phyloP scores from a whole-genome alignment of 2,329 filamentous ascomycete genomes.

The Colletotrichum musae region DNA sequence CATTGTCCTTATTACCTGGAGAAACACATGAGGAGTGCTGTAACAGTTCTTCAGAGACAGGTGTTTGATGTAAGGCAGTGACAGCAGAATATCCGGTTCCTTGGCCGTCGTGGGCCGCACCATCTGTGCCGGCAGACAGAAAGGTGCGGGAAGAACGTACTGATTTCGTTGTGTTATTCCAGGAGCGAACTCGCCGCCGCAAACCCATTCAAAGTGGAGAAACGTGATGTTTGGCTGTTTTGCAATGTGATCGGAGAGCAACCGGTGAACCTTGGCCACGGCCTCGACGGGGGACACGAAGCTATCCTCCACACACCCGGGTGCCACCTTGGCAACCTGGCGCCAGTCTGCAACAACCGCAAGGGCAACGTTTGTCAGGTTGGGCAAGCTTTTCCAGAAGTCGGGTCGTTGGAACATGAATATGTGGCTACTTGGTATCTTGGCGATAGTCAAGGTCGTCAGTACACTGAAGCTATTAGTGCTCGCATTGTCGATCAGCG shows the following conservation, averaged over 20 bases:
- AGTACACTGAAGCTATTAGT: conserved; percentile 66
- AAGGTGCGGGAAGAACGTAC: conserved; percentile 73
- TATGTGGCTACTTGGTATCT: conserved; percentile 74
- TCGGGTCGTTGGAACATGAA: conserved; percentile 67
- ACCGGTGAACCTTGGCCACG: conserved; percentile 63
- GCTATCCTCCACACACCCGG: conserved; percentile 64
- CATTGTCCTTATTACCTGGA: conserved; percentile 65
- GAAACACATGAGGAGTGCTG: conserved; percentile 71
- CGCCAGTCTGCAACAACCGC: conserved; percentile 78
- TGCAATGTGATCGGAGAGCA: conserved; percentile 67
- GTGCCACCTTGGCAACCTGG: conserved; percentile 66
- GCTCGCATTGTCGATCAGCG: conserved; percentile 70
- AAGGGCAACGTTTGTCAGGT: conserved; percentile 68
- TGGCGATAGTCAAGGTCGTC: conserved; percentile 73
- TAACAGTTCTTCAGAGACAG: conserved; percentile 79
- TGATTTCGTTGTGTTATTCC: conserved; percentile 74
- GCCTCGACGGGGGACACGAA: conserved; percentile 66
- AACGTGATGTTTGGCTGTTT: conserved; percentile 65
- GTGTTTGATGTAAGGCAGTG: conserved; percentile 69
- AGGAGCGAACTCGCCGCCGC: conserved; percentile 76
- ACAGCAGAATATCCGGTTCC: conserved; percentile 57
- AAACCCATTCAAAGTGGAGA: conserved; percentile 76
- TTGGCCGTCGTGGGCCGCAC: conserved; percentile 47
- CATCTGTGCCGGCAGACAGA: conserved; percentile 53
- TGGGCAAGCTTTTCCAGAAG: conserved; percentile 74